Conservation (phyloP, 2,329 filamentous ascomycete genomes). For the Dactylellina parvicollis region DNA sequence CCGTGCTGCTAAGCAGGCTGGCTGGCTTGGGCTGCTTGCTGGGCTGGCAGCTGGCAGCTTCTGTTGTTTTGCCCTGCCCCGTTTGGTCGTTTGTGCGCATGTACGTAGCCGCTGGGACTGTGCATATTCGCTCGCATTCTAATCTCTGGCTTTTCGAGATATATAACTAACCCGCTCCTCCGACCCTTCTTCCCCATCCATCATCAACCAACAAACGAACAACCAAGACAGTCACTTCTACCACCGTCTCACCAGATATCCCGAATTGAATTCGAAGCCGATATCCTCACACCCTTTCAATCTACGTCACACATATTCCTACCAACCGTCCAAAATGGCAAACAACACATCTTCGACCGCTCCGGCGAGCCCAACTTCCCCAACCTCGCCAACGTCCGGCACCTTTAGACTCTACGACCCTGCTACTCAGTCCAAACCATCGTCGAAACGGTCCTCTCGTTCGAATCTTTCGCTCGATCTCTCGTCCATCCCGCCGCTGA, state of each 20-base stretch:
- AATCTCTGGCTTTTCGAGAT: too few species aligned
- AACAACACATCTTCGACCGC: slow-evolving; percentile 27
- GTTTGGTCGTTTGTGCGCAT: background rate
- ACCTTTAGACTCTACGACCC: slow-evolving; percentile 46
- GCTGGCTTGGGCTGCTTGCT: too few species aligned
- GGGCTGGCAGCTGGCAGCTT: too few species aligned
- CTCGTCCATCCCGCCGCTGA: slow-evolving; percentile 74
- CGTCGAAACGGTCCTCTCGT: slow-evolving; percentile 53
- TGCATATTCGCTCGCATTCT: too few species aligned
- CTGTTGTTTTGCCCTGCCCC: slow-evolving; percentile 17
- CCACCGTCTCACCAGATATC: background rate
- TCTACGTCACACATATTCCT: background rate
- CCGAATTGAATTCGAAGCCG: too few species aligned
- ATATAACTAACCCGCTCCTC: slow-evolving; percentile 10
- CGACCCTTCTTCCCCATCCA: background rate
- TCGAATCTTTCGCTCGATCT: slow-evolving; percentile 74
- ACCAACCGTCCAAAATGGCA: slow-evolving; percentile 24
- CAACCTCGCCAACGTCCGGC: slow-evolving; percentile 41
- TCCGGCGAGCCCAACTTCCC: slow-evolving; percentile 46
- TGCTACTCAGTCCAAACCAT: slow-evolving; percentile 18
- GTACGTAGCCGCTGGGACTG: slow-evolving; percentile 41
- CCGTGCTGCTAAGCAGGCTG: background rate
- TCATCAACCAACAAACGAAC: background rate
- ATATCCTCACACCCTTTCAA: background rate
- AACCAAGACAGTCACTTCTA: background rate